A percentile compares a stretch with the other conserved stretches of the same genome.
Conservation (phyloP, 148 eudicot species). For the Vaccinium vitisidaea region DNA sequence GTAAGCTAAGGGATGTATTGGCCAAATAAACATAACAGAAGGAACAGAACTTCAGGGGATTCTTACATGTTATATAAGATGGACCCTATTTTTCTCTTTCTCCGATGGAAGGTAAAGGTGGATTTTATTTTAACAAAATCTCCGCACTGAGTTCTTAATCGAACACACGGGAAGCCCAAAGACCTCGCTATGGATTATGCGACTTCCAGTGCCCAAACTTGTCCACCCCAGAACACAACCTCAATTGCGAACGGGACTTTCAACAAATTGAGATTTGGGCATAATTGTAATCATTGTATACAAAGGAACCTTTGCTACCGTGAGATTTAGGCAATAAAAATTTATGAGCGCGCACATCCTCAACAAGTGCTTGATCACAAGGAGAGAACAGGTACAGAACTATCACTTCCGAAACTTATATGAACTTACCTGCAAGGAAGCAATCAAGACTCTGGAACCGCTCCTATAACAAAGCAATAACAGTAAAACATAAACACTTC, state of each 20-base stretch:
- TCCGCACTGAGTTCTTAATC: too few relatives aligned
- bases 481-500: background rate
- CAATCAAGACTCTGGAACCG: slow-evolving; percentile 89
- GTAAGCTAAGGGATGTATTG: too few relatives aligned
- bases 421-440: slow-evolving; percentile 86
- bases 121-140: too few relatives aligned
- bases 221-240: background rate
- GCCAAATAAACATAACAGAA: too few relatives aligned
- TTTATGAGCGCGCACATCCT: background rate
- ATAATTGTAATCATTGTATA: background rate
- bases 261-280: background rate
- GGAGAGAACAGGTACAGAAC: background rate
- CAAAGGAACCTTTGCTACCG: background rate
- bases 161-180: too few relatives aligned
- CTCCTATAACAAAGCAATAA: slow-evolving; percentile 47
- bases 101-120: too few relatives aligned
- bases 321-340: background rate
- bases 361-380: background rate
- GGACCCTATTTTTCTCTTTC: too few relatives aligned
- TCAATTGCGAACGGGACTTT: background rate
- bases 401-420: background rate
- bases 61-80: too few relatives aligned
- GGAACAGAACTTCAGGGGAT: too few relatives aligned
- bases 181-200: background rate
- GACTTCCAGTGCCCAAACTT: background rate